These are phyloP conservation scores for Apiosordaria backusii DNA, from an alignment of 495 filamentous ascomycete species.

Conservation along the genomic window DNA sequence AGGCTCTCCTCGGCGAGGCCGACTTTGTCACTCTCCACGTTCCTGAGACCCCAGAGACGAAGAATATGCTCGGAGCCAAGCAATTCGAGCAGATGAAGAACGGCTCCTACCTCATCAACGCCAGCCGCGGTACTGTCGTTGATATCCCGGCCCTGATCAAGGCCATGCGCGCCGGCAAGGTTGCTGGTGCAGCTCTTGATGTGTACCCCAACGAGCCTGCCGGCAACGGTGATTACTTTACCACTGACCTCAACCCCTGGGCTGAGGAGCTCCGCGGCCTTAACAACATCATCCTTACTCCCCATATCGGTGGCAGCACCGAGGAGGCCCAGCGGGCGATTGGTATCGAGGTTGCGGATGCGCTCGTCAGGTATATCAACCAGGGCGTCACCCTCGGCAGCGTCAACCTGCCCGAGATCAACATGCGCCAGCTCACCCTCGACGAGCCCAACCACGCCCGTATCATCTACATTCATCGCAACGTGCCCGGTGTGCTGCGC, in stretches of 20 bases:
- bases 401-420: conserved; percentile 95
- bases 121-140: conserved; percentile 86
- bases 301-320: conserved; percentile 95
- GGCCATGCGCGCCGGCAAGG: conserved; percentile 79
- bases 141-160: conserved; percentile 91
- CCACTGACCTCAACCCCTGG: conserved; percentile 77
- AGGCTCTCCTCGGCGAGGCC: conserved; percentile 68
- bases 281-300: conserved; percentile 91
- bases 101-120: conserved; percentile 93
- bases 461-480: conserved; percentile 93
- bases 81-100: conserved; percentile 87
- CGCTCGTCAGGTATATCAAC: conserved; percentile 89
- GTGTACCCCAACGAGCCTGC: conserved; percentile 93
- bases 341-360: conserved; percentile 85
- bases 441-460: conserved; percentile 86
- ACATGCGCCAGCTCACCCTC: conserved; percentile 77
- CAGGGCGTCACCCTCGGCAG: conserved; percentile 83
- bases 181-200: conserved; percentile 92
- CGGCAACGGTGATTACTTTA: conserved; percentile 94
- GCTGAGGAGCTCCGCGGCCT: conserved; percentile 78
- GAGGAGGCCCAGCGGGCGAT: conserved; percentile 98
- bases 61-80: conserved; percentile 73
- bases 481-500: conserved; percentile 89
- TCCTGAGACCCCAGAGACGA: conserved; percentile 87
- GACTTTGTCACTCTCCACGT: conserved; percentile 96